These are phyloP conservation scores for Microbotryomycetes sp. DNA, from an alignment of 1,284 basidiomycete genomes.

Conservation along the genomic window DNA sequence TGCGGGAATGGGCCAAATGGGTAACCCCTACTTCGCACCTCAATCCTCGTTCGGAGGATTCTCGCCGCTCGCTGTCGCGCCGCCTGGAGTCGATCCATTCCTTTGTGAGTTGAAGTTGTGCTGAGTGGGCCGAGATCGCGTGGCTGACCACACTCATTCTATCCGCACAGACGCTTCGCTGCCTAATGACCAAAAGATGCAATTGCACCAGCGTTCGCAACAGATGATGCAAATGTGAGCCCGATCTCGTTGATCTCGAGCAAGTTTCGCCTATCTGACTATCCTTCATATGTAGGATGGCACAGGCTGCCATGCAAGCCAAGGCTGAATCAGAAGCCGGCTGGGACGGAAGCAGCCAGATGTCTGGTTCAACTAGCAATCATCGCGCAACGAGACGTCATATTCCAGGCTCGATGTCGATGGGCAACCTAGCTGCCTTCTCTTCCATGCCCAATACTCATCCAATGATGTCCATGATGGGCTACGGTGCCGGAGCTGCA, in stretches of 20 bases:
- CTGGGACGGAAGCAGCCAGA: slow-evolving; percentile 8
- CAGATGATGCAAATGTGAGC: slow-evolving; percentile 30
- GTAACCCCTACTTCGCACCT: slow-evolving; percentile 2
- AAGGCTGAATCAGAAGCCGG: slow-evolving; percentile 20
- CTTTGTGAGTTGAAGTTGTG: slow-evolving; percentile 25
- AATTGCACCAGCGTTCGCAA: slow-evolving; percentile 28
- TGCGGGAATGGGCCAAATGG: slow-evolving; percentile 5
- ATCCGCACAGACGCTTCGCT: slow-evolving; percentile 24
- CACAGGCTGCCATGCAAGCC: slow-evolving; percentile 26
- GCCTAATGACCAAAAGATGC: slow-evolving; percentile 32
- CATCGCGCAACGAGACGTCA: not conserved
- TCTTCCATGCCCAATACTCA: not conserved
- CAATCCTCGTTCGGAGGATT: slow-evolving; percentile 20
- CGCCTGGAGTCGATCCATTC: slow-evolving; percentile 30
- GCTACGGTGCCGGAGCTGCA: not conserved
- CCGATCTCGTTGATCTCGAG: not conserved
- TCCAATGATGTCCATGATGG: no score
- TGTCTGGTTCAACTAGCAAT: not conserved
- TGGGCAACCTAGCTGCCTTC: slow-evolving; percentile 13
- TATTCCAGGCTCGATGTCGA: slow-evolving; percentile 10
- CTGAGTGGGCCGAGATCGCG: not conserved
- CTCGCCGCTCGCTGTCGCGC: slow-evolving; percentile 25
- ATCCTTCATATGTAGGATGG: slow-evolving; percentile 17
- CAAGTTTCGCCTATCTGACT: no score
- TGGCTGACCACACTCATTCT: not conserved